Evolutionary conservation across 179 eudicot species (phyloP).

Genomic region (Nepenthes alata): DNA sequence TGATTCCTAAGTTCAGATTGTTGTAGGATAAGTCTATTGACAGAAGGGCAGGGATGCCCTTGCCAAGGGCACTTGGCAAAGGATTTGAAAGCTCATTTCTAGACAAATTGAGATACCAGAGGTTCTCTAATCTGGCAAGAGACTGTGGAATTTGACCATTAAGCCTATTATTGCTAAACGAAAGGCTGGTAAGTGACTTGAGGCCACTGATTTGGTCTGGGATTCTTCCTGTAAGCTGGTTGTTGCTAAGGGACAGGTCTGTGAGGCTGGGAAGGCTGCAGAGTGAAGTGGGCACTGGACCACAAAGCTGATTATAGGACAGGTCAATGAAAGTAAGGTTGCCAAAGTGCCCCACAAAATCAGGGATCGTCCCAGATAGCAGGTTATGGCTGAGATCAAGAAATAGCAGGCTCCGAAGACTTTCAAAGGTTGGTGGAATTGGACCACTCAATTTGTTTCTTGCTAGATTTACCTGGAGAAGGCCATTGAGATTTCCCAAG

Average conservation of each 20-base stretch:
- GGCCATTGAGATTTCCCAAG: slow-evolving; percentile 35
- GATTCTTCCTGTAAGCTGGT: slow-evolving; percentile 46
- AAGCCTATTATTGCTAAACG: slow-evolving; percentile 41
- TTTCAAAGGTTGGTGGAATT: slow-evolving; percentile 33
- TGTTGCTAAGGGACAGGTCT: slow-evolving; percentile 48
- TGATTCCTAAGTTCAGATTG: slow-evolving; percentile 31
- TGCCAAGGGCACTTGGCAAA: slow-evolving; percentile 39
- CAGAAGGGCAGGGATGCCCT: slow-evolving; percentile 53
- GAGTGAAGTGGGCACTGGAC: slow-evolving; percentile 52
- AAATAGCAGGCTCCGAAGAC: slow-evolving; percentile 30
- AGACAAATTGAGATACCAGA: slow-evolving; percentile 71
- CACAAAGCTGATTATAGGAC: slow-evolving; percentile 43
- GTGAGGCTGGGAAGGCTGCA: slow-evolving; percentile 33
- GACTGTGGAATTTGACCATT: slow-evolving; percentile 57
- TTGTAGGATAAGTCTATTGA: slow-evolving; percentile 72
- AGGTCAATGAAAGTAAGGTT: slow-evolving; percentile 48
- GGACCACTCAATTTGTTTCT: slow-evolving; percentile 39
- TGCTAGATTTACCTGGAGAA: slow-evolving; percentile 47
- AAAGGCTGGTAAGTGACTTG: slow-evolving; percentile 49
- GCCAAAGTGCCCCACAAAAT: slow-evolving; percentile 38
- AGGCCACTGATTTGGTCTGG: slow-evolving; percentile 40
- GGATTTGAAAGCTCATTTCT: slow-evolving; percentile 54
- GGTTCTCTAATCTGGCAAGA: slow-evolving; percentile 36
- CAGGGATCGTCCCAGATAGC: slow-evolving; percentile 52
- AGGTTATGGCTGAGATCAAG: slow-evolving; percentile 57